Evolutionary conservation across 495 filamentous ascomycete genomes (phyloP).

Genomic region (Aspergillus diversus): DNA sequence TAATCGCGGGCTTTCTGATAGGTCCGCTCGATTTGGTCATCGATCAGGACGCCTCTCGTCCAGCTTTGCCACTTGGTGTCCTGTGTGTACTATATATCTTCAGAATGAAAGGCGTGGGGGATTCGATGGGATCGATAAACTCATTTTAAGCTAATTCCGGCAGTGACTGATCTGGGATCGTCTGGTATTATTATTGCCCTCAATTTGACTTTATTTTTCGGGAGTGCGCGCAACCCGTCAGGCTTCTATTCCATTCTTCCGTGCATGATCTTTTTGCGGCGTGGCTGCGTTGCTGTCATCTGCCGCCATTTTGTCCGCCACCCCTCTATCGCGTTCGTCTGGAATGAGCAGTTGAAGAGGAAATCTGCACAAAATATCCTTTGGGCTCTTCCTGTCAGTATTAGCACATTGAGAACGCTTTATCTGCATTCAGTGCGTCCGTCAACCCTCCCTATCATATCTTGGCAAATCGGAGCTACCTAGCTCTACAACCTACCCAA

Average conservation of each 20-base stretch:
- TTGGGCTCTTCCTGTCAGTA: background rate
- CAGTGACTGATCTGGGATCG: background rate
- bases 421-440: background rate
- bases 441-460: slow-evolving; percentile 2
- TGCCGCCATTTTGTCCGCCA: background rate
- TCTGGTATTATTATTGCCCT: background rate
- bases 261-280: slow-evolving; percentile 10
- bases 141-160: slow-evolving; percentile 1
- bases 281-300: slow-evolving; percentile 6
- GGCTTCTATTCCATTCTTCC: slow-evolving; percentile 10
- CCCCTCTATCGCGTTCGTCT: background rate
- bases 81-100: background rate
- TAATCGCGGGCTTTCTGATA: background rate
- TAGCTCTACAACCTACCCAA: slow-evolving; percentile 22
- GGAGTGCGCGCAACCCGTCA: background rate
- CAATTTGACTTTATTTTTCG: background rate
- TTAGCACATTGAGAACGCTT: background rate
- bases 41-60: background rate
- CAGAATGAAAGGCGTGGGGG: background rate
- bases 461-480: slow-evolving; percentile 23
- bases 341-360: background rate
- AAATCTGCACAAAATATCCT: background rate
- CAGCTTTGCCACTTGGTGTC: slow-evolving; percentile 5
- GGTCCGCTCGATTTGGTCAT: background rate
- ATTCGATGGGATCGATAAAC: slow-evolving; percentile 2